These are phyloP conservation scores for Metschnikowia orientalis DNA, from an alignment of 805 yeast genomes.

Conservation along the genomic window DNA sequence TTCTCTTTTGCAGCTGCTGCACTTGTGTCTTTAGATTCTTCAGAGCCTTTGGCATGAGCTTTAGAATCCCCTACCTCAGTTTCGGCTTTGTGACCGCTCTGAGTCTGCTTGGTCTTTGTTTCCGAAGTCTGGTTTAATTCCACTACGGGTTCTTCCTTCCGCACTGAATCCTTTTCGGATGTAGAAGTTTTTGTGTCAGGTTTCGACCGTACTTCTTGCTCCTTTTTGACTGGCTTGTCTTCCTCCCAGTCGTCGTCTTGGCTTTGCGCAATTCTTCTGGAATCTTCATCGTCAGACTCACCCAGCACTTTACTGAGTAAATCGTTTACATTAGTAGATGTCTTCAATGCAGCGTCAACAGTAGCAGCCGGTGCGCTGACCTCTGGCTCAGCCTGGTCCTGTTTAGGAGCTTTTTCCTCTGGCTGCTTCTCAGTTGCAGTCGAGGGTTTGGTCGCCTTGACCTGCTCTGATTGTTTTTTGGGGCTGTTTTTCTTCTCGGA, in stretches of 20 bases:
- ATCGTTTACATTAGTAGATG: constrained; percentile 31
- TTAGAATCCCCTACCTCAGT: constrained; percentile 1
- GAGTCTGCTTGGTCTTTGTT: no score
- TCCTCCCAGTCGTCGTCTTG: constrained; percentile 39
- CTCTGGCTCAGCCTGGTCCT: neutral
- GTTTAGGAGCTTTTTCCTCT: neutral
- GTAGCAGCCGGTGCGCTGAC: constrained; percentile 8
- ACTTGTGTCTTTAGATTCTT: no score
- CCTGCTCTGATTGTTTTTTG: constrained; percentile 9
- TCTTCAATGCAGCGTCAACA: constrained; percentile 33
- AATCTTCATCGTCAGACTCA: constrained; percentile 37
- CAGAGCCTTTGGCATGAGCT: no score
- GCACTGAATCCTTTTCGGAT: neutral
- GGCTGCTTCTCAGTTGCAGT: constrained; percentile 1
- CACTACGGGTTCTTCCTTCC: no score
- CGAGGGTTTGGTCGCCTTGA: constrained; percentile 5
- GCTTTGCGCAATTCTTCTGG: constrained; percentile 16
- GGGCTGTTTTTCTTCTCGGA: constrained; percentile 19
- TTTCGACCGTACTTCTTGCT: constrained; percentile 20
- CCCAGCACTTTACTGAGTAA: constrained; percentile 37
- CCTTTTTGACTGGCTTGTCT: constrained; percentile 31
- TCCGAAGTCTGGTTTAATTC: no score
- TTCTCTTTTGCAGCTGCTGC: no score
- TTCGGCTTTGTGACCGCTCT: no score
- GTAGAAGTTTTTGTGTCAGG: no score